Percentiles rank a stretch among this genome's conserved stretches.
These are phyloP conservation scores for Globisporangium yorkense DNA, from an alignment of 352 stramenopile species.

Conservation along the genomic window DNA sequence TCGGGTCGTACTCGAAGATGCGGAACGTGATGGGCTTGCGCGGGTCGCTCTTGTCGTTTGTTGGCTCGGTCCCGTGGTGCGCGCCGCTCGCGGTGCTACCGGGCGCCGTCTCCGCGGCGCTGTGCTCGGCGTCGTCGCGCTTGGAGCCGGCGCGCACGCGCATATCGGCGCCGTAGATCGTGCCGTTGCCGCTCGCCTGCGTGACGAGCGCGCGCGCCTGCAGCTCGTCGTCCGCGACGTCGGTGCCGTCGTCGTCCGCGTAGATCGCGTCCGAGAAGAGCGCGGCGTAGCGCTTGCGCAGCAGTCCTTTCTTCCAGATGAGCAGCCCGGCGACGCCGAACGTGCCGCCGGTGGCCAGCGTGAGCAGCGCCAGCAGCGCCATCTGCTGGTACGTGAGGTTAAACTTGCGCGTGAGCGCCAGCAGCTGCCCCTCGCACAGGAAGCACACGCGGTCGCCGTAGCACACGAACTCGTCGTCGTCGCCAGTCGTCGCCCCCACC, in stretches of 20 bases:
- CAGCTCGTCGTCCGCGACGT: constrained; percentile 1
- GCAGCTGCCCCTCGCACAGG: constrained; percentile 65
- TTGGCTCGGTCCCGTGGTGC: neutral
- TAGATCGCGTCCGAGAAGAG: constrained; percentile 57
- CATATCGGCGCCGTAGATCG: constrained; percentile 10
- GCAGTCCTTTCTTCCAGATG: constrained; percentile 59
- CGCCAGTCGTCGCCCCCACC: no score
- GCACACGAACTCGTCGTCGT: constrained; percentile 56
- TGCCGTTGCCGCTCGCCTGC: constrained; percentile 9
- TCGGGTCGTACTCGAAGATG: constrained; percentile 59
- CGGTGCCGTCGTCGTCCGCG: constrained; percentile 30
- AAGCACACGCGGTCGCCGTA: constrained; percentile 70
- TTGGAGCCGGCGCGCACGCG: constrained; percentile 2
- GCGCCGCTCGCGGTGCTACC: constrained; percentile 1
- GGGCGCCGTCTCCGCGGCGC: neutral
- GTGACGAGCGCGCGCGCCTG: constrained; percentile 8
- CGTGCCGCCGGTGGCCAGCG: constrained; percentile 43
- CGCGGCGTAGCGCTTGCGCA: constrained; percentile 70
- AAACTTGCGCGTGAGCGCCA: constrained; percentile 62
- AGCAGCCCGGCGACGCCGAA: constrained; percentile 66
- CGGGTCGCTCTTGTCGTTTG: constrained; percentile 6
- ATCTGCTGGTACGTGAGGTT: constrained; percentile 79
- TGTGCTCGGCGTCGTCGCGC: constrained; percentile 14
- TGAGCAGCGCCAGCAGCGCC: constrained; percentile 45
- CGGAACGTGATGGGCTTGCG: constrained; percentile 52